Evolutionary conservation across 495 filamentous ascomycete species (phyloP).

Genomic region (Podospora conica): DNA sequence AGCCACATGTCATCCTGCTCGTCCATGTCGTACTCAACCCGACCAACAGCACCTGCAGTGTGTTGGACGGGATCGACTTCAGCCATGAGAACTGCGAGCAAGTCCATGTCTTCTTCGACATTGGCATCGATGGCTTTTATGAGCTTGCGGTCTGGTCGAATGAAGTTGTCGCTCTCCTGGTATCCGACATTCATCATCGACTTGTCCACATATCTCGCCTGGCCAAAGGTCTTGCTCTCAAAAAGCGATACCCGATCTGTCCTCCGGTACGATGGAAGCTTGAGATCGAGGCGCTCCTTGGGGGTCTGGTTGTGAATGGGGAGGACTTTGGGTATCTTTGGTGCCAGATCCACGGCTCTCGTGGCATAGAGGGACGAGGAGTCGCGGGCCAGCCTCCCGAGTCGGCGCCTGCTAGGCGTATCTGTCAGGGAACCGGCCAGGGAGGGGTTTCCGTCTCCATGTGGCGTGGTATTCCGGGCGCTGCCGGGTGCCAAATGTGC

Average conservation of each 20-base stretch:
- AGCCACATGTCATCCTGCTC: constrained; percentile 98
- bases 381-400: constrained; percentile 42
- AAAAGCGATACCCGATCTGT: constrained; percentile 49
- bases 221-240: constrained; percentile 50
- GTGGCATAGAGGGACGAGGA: constrained; percentile 44
- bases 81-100: constrained; percentile 47
- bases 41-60: constrained; percentile 48
- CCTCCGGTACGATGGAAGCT: constrained; percentile 52
- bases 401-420: constrained; percentile 42
- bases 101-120: constrained; percentile 77
- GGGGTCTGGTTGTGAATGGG: constrained; percentile 50
- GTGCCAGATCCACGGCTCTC: constrained; percentile 32
- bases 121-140: constrained; percentile 70
- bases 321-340: constrained; percentile 43
- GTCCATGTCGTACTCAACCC: constrained; percentile 99
- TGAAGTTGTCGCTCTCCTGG: constrained; percentile 84
- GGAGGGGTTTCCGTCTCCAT: constrained; percentile 24
- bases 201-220: constrained; percentile 67
- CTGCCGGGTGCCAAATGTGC: constrained; percentile 1
- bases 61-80: constrained; percentile 53
- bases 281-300: constrained; percentile 55
- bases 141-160: constrained; percentile 66
- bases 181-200: constrained; percentile 93
- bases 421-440: constrained; percentile 19
- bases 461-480: constrained; percentile 21